Conservation (phyloP, 805 yeast genomes). For the Metschnikowia kofuensis region DNA sequence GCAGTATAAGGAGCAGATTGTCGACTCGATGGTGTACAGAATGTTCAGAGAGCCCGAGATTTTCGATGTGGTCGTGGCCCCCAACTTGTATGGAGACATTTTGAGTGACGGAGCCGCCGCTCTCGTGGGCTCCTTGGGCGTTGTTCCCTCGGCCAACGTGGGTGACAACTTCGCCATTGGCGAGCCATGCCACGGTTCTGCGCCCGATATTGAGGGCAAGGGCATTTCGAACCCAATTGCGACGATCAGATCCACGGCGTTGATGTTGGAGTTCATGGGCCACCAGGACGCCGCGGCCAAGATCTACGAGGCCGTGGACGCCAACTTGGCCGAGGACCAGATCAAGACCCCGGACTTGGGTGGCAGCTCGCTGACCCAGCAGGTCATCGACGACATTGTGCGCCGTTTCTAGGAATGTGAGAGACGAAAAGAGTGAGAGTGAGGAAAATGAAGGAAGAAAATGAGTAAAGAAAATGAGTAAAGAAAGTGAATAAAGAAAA, state of each 20-base stretch:
- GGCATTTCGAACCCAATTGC: constrained; percentile 96
- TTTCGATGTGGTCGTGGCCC: constrained; percentile 98
- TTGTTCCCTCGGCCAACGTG: constrained; percentile 96
- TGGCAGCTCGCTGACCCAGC: constrained; percentile 81
- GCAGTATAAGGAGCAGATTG: constrained; percentile 89
- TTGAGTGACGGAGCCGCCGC: constrained; percentile 98
- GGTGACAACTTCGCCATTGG: constrained; percentile 96
- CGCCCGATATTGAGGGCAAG: constrained; percentile 97
- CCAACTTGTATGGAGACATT: constrained; percentile 96
- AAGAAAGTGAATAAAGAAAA: background rate
- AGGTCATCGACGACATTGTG: constrained; percentile 83
- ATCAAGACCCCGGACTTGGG: constrained; percentile 94
- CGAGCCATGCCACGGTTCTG: constrained; percentile 99
- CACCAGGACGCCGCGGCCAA: constrained; percentile 84
- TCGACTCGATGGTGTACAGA: constrained; percentile 98
- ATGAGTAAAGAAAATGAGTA: background rate
- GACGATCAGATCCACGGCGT: constrained; percentile 94
- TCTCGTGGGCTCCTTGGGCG: constrained; percentile 94
- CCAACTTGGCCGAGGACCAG: constrained; percentile 75
- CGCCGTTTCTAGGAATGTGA: constrained; percentile 31
- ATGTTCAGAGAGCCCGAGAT: constrained; percentile 98
- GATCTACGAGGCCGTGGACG: constrained; percentile 92
- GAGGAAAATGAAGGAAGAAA: background rate
- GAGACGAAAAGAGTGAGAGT: background rate
- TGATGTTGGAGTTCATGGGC: constrained; percentile 97